These are phyloP conservation scores for Dactylorhiza incarnata DNA, from an alignment of 106 monocot genomes.

Conservation along the genomic window DNA sequence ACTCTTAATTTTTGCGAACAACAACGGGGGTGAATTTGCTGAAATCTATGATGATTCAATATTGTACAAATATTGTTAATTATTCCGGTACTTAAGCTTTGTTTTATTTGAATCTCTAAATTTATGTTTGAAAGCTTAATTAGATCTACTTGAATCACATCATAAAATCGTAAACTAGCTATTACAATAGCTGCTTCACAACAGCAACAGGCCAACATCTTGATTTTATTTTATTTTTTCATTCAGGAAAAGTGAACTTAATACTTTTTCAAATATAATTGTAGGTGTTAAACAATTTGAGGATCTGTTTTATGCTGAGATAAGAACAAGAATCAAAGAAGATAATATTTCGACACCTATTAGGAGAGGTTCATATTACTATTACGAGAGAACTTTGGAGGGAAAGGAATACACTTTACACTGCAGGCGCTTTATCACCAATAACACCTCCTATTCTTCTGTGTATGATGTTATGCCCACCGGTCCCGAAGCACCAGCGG, in stretches of 20 bases:
- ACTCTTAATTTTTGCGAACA: too few relatives aligned
- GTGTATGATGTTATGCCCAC: constrained; percentile 79
- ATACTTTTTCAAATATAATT: neutral
- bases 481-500: constrained; percentile 64
- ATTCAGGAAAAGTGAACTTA: neutral
- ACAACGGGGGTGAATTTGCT: too few relatives aligned
- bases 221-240: too few relatives aligned
- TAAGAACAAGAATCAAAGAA: constrained; percentile 87
- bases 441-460: constrained; percentile 24
- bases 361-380: constrained; percentile 75
- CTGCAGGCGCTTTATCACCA: constrained; percentile 57
- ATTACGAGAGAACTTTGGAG: constrained; percentile 66
- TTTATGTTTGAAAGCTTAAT: too few relatives aligned
- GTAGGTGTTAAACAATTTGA: constrained; percentile 68
- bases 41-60: too few relatives aligned
- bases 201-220: too few relatives aligned
- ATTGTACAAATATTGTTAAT: too few relatives aligned
- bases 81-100: too few relatives aligned
- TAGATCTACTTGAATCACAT: too few relatives aligned
- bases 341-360: constrained; percentile 75
- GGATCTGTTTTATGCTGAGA: constrained; percentile 70
- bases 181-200: too few relatives aligned
- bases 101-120: too few relatives aligned
- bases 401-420: constrained; percentile 94
- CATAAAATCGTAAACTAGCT: too few relatives aligned